phyloP scores from a whole-genome alignment of 495 filamentous ascomycete species.

The Xylaria castorea region DNA sequence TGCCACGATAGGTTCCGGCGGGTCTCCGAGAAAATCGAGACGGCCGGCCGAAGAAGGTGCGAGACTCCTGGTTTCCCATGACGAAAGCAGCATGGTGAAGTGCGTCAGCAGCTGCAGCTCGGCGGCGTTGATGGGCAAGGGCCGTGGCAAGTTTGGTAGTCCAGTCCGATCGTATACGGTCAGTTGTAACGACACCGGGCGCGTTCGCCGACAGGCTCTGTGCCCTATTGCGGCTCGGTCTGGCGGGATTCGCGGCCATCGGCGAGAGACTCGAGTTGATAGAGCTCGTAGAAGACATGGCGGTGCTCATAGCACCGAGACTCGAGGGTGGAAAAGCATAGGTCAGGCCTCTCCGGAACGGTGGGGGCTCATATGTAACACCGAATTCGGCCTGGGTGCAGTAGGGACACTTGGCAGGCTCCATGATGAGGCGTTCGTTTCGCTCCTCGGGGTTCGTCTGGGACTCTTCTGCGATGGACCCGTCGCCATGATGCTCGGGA shows the following conservation, averaged over 20 bases:
- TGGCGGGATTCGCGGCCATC: slow-evolving; percentile 45
- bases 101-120: slow-evolving; percentile 92
- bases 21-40: slow-evolving; percentile 58
- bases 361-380: slow-evolving; percentile 86
- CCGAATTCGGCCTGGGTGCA: slow-evolving; percentile 95
- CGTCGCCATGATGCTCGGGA: slow-evolving; percentile 78
- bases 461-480: slow-evolving; percentile 53
- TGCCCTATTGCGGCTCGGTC: slow-evolving; percentile 64
- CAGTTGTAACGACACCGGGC: slow-evolving; percentile 86
- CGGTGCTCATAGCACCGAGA: slow-evolving; percentile 61
- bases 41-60: slow-evolving; percentile 49
- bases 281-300: slow-evolving; percentile 69
- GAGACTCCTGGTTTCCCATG: slow-evolving; percentile 68
- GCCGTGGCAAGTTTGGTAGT: slow-evolving; percentile 85
- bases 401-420: slow-evolving; percentile 93
- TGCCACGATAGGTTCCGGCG: slow-evolving; percentile 44
- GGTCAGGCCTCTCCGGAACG: slow-evolving; percentile 83
- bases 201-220: slow-evolving; percentile 83
- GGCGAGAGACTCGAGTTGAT: slow-evolving; percentile 55
- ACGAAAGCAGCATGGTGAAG: slow-evolving; percentile 94
- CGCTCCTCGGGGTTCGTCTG: slow-evolving; percentile 56
- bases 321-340: slow-evolving; percentile 62
- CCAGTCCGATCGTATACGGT: slow-evolving; percentile 93
- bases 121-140: slow-evolving; percentile 78
- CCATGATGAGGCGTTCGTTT: slow-evolving; percentile 78